phyloP scores from a whole-genome alignment of 768 basidiomycete species.

The Rhizopogon rudus region DNA sequence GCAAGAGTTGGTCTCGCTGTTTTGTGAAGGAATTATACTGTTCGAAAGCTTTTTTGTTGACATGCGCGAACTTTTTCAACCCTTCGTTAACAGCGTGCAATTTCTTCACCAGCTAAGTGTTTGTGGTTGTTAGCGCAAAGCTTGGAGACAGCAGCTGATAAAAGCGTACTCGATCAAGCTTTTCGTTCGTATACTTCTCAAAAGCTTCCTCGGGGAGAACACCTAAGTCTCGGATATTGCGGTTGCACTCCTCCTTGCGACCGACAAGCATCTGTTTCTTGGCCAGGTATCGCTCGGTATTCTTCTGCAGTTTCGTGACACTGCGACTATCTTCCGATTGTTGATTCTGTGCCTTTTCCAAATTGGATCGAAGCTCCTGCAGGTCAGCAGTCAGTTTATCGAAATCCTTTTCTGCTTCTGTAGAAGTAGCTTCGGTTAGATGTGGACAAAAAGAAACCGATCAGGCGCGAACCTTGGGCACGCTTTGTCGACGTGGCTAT shows the following conservation, averaged over 20 bases:
- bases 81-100: slow-evolving; percentile 91
- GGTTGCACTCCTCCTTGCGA: slow-evolving; percentile 91
- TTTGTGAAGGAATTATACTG: slow-evolving; percentile 98
- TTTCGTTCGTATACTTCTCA: slow-evolving; percentile 86
- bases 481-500: slow-evolving; percentile 63
- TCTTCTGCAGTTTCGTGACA: slow-evolving; percentile 92
- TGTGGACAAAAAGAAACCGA: background rate
- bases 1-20: slow-evolving; percentile 86
- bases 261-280: slow-evolving; percentile 82
- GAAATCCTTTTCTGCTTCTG: slow-evolving; percentile 71
- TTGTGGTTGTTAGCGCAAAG: background rate
- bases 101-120: slow-evolving; percentile 77
- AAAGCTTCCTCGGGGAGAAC: slow-evolving; percentile 97
- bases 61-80: slow-evolving; percentile 94
- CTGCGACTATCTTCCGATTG: slow-evolving; percentile 84
- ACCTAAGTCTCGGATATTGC: slow-evolving; percentile 93
- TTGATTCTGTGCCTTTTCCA: slow-evolving; percentile 77
- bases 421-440: background rate
- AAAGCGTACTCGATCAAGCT: slow-evolving; percentile 73
- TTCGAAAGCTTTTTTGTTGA: slow-evolving; percentile 99
- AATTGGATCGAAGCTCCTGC: slow-evolving; percentile 55
- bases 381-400: slow-evolving; percentile 57
- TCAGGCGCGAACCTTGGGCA: slow-evolving; percentile 43
- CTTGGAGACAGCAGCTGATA: background rate
- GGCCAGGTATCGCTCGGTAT: slow-evolving; percentile 88